A percentile compares a stretch with the other conserved stretches of the same genome.
Conservation (phyloP, 805 yeast species). For the Myxozyma vanderwaltii region DNA sequence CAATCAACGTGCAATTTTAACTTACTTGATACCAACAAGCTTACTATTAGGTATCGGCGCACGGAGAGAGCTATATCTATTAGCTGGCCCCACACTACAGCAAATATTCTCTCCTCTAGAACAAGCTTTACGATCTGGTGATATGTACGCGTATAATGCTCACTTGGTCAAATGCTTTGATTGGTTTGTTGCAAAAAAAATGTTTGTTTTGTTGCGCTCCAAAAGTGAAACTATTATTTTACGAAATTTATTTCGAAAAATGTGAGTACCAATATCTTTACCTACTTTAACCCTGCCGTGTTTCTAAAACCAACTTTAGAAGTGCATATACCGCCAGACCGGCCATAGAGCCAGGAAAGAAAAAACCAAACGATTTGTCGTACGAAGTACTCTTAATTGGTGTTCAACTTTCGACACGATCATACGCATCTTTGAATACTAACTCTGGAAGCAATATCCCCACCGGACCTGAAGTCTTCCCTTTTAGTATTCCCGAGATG, state of each 20-base stretch:
- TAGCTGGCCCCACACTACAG: slow-evolving; percentile 36
- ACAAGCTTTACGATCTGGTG: slow-evolving; percentile 49
- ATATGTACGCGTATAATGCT: slow-evolving; percentile 44
- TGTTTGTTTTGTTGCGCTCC: slow-evolving; percentile 38
- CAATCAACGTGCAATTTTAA: slow-evolving; percentile 50
- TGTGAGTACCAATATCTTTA: not conserved
- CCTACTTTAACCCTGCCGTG: not conserved
- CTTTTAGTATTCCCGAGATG: slow-evolving; percentile 15
- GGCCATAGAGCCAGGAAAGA: slow-evolving; percentile 6
- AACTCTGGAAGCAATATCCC: not conserved
- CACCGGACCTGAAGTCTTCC: not conserved
- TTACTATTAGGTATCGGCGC: slow-evolving; percentile 60
- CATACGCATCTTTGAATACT: not conserved
- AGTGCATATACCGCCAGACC: not conserved
- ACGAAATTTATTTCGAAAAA: slow-evolving; percentile 37
- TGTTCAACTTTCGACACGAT: slow-evolving; percentile 25
- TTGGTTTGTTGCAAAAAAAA: slow-evolving; percentile 35
- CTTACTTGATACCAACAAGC: slow-evolving; percentile 55
- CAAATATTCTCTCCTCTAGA: slow-evolving; percentile 47
- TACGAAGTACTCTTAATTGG: slow-evolving; percentile 27
- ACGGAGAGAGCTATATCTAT: slow-evolving; percentile 25
- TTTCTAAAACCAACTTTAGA: not conserved
- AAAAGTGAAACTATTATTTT: slow-evolving; percentile 40
- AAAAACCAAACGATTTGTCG: slow-evolving; percentile 28
- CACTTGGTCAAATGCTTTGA: slow-evolving; percentile 40